Conservation (phyloP, 1,139 yeast species). For the Pichia cactophila region DNA sequence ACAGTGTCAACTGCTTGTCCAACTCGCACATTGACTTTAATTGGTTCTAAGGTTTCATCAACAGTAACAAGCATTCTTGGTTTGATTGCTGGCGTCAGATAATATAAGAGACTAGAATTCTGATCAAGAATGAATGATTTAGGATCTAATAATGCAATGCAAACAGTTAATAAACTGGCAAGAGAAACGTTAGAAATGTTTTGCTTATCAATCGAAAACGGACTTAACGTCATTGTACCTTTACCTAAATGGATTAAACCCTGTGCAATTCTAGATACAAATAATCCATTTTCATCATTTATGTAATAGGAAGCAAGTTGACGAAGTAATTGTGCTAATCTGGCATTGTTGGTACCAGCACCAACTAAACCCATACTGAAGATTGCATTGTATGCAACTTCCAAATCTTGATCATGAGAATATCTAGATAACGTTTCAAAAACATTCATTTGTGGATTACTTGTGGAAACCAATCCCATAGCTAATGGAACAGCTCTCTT, state of each 20-base stretch:
- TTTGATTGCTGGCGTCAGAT: conserved; percentile 80
- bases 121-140: conserved; percentile 62
- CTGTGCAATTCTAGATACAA: conserved; percentile 91
- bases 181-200: conserved; percentile 82
- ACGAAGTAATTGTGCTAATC: conserved; percentile 90
- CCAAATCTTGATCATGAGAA: conserved; percentile 92
- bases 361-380: conserved; percentile 98
- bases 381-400: conserved; percentile 91
- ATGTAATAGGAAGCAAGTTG: conserved; percentile 91
- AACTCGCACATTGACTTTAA: conserved; percentile 93
- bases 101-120: conserved; percentile 56
- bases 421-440: conserved; percentile 93
- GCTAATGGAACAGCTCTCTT: conserved; percentile 96
- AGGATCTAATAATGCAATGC: conserved; percentile 83
- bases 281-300: conserved; percentile 83
- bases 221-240: conserved; percentile 84
- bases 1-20: conserved; percentile 99
- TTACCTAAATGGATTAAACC: conserved; percentile 94
- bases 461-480: conserved; percentile 88
- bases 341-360: conserved; percentile 97
- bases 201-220: conserved; percentile 85
- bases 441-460: conserved; percentile 95
- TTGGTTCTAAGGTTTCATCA: conserved; percentile 79
- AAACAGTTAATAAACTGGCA: conserved; percentile 81
- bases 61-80: conserved; percentile 93